These are phyloP conservation scores for Coprinopsis cinerea DNA, from an alignment of 768 basidiomycete genomes.

Conservation along the genomic window DNA sequence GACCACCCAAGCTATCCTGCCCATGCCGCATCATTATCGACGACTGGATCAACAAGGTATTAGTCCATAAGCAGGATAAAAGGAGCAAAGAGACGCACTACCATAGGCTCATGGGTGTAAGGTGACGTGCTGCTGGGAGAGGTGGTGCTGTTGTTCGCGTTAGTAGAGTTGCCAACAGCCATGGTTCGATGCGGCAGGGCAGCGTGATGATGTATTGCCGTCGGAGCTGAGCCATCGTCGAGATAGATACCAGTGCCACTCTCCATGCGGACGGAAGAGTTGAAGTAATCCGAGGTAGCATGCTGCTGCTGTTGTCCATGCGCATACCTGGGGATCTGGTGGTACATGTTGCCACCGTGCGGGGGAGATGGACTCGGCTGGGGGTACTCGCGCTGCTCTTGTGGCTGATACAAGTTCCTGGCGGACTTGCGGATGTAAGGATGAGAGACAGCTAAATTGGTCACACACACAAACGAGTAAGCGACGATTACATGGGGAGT, in stretches of 20 bases:
- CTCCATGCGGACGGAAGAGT: neutral
- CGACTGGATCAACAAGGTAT: neutral
- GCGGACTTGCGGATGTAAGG: slow-evolving; percentile 4
- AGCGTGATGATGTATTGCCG: neutral
- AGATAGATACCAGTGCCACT: neutral
- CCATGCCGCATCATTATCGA: slow-evolving; percentile 1
- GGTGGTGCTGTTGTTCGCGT: too few species aligned
- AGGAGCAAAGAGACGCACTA: neutral
- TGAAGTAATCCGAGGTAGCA: neutral
- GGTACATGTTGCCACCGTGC: neutral
- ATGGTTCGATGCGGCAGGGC: slow-evolving; percentile 3
- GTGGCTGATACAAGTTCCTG: neutral
- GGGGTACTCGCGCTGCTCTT: neutral
- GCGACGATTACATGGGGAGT: neutral
- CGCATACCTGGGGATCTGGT: neutral
- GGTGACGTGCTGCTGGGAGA: neutral
- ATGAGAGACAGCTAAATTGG: neutral
- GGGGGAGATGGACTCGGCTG: slow-evolving; percentile 1
- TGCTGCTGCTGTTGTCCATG: neutral
- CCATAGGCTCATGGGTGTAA: slow-evolving; percentile 3
- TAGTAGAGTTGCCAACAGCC: neutral
- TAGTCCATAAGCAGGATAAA: neutral
- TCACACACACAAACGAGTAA: neutral
- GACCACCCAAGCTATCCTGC: neutral
- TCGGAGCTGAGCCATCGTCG: neutral